Evolutionary conservation across 179 eudicot species (phyloP), one percentile per base, ranked within the genome.

Genomic region (Carnegiea gigantea): DNA sequence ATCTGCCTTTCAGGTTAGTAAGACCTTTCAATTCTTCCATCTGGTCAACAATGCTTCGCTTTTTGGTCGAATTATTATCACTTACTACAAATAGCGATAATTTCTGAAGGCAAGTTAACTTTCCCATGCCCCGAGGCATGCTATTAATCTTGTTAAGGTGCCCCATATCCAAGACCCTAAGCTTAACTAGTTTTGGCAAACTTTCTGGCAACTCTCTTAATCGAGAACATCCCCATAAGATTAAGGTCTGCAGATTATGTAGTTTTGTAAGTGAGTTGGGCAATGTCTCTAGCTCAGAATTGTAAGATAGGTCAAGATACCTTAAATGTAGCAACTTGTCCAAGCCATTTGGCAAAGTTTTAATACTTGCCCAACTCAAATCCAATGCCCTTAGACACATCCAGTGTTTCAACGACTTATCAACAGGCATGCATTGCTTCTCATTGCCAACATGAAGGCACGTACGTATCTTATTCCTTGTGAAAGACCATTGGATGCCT

Each of bases 271-370:
- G 20, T 24, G 76, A 73, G 14, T 65, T 28, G 0, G 84, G 81
- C 8, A 84, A 81, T 21, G 15, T 10, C 20, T 62, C 44, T 3
- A 81, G 23, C 5, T 1, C 1, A 0, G 0, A 4, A 26, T 67
- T 77, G 1, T 10, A 1, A 23, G 84, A 72, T 7, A 84, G 84
- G 57, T 84, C 75, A 48, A 84, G 71, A 71, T 78, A 81, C 75
- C 83, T 77, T 28, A 84, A 53, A 73, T 84, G 86, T 15, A 78
- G 3, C 23, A 84, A n/a, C 2, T 73, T 24, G 11, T 84, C 54
- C 15, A 84, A 46, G 12, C 51, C 59, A 59, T 23, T 24, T 8
- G 83, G 81, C 59, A 84, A 40, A 14, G 11, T 71, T 76, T 33
- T 48, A 7, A 62, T 73, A 0, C 28, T n/a, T 20, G 10, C 6